These are phyloP conservation scores for Aspergillus sclerotioniger DNA, from an alignment of 495 filamentous ascomycete genomes.

Conservation along the genomic window DNA sequence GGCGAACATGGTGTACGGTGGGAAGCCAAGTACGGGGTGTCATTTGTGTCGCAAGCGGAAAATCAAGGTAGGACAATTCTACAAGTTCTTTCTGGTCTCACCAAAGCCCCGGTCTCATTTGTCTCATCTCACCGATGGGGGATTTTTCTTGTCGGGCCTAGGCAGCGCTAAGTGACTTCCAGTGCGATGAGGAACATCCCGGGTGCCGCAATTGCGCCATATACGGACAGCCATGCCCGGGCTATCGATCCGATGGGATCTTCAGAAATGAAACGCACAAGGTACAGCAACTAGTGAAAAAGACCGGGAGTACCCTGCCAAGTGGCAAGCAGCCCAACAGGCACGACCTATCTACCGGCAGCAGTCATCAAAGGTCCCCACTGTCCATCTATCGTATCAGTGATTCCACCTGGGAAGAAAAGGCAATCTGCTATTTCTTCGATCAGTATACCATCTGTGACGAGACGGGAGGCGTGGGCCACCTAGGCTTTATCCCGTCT, in stretches of 20 bases:
- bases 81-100: constrained; percentile 1
- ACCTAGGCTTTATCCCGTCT: constrained; percentile 37
- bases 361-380: not conserved
- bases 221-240: constrained; percentile 44
- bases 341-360: constrained; percentile 5
- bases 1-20: constrained; percentile 45
- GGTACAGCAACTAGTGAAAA: constrained; percentile 29
- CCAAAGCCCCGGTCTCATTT: constrained; percentile 3
- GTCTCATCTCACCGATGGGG: not conserved
- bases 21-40: constrained; percentile 48
- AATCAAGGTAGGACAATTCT: constrained; percentile 42
- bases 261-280: constrained; percentile 42
- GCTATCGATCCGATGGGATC: constrained; percentile 40
- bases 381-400: constrained; percentile 24
- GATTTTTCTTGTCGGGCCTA: too few species aligned
- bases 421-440: constrained; percentile 45
- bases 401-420: constrained; percentile 41
- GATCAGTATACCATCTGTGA: constrained; percentile 38
- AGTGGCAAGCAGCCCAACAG: constrained; percentile 2
- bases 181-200: constrained; percentile 47
- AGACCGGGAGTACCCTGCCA: constrained; percentile 16
- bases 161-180: constrained; percentile 13
- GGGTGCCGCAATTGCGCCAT: constrained; percentile 41
- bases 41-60: constrained; percentile 47
- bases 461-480: constrained; percentile 25